A percentile compares a stretch with the other conserved stretches of the same genome.
Evolutionary conservation across 176 grass and related monocot species (phyloP).

Genomic region (Triticum timopheevii): DNA sequence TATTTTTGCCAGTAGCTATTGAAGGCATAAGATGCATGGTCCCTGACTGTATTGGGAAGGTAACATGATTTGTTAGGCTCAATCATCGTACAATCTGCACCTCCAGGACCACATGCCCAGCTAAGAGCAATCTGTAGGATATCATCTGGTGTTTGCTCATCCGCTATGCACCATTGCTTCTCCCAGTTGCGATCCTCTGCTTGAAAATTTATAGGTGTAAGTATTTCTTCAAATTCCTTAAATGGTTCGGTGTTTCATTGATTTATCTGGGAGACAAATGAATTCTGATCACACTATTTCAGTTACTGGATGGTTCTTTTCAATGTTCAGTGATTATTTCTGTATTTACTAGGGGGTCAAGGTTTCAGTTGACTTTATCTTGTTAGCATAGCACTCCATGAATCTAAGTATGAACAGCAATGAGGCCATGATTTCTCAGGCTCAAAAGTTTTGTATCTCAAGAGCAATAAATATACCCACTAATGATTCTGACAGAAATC

Average conservation of each 20-base stretch:
- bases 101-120: slow-evolving; percentile 45
- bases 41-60: slow-evolving; percentile 53
- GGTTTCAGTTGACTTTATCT: not conserved
- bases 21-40: slow-evolving; percentile 56
- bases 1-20: slow-evolving; percentile 77
- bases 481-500: not conserved
- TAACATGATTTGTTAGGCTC: slow-evolving; percentile 59
- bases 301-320: not conserved
- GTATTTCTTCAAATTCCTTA: not conserved
- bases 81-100: slow-evolving; percentile 56
- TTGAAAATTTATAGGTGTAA: slow-evolving; percentile 24
- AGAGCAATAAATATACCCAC: not conserved
- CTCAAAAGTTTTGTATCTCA: not conserved
- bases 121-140: slow-evolving; percentile 45
- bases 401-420: not conserved
- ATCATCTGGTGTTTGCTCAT: slow-evolving; percentile 61
- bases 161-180: slow-evolving; percentile 58
- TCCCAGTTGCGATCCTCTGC: slow-evolving; percentile 23
- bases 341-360: not conserved
- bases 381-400: slow-evolving; percentile 3
- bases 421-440: not conserved
- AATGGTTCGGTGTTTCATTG: not conserved
- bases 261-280: not conserved
- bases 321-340: not conserved
- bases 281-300: not conserved